phyloP scores from a whole-genome alignment of 139 green algal genomes.

The Auxenochlorella pyrenoidosa region DNA sequence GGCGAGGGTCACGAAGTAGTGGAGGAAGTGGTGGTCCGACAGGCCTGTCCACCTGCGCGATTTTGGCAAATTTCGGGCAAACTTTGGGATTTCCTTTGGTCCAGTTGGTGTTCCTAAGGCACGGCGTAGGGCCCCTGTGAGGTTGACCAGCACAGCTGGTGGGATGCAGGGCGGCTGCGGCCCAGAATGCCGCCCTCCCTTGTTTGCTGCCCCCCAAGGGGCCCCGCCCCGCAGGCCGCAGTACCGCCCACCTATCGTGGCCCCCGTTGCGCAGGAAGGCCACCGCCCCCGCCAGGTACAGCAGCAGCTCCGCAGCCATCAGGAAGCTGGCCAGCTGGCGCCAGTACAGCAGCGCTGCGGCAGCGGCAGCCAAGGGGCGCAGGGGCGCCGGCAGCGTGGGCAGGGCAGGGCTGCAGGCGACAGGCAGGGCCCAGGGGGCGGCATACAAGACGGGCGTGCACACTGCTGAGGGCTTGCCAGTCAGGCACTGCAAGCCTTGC shows the following conservation, averaged over 20 bases:
- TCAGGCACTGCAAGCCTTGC: background rate
- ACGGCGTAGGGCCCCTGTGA: too few relatives aligned
- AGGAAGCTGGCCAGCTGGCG: slow-evolving; percentile 63
- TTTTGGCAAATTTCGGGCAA: too few relatives aligned
- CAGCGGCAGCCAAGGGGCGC: too few relatives aligned
- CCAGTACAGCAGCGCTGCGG: slow-evolving; percentile 57
- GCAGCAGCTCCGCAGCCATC: slow-evolving; percentile 60
- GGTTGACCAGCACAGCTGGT: too few relatives aligned
- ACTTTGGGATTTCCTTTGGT: too few relatives aligned
- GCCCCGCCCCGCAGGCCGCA: too few relatives aligned
- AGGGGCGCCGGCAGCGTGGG: background rate
- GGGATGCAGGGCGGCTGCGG: too few relatives aligned
- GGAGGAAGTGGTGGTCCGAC: slow-evolving; percentile 84
- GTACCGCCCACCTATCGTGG: slow-evolving; percentile 43
- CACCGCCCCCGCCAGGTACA: slow-evolving; percentile 73
- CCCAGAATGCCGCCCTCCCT: too few relatives aligned
- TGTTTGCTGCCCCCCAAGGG: too few relatives aligned
- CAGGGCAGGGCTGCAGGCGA: background rate
- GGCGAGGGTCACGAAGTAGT: slow-evolving; percentile 79
- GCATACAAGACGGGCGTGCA: background rate
- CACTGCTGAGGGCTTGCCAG: background rate
- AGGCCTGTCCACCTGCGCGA: slow-evolving; percentile 46
- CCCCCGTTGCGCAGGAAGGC: slow-evolving; percentile 78
- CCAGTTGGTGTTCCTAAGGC: too few relatives aligned
- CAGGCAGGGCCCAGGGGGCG: too few relatives aligned